phyloP scores from a whole-genome alignment of 768 basidiomycete genomes.

The Lentinula sp. region DNA sequence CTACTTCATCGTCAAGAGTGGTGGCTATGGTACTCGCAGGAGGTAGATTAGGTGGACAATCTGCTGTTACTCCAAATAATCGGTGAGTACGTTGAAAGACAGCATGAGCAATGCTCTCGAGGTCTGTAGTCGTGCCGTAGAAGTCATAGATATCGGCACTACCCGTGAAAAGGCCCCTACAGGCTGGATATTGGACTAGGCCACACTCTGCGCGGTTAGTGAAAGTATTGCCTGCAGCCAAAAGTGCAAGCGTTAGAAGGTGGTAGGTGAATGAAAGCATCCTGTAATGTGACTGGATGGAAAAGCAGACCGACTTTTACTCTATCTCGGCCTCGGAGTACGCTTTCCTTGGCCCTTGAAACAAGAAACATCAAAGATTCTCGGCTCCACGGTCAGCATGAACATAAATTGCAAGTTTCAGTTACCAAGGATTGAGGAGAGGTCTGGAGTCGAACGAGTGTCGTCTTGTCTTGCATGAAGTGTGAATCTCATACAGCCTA shows the following conservation, averaged over 20 bases:
- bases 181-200: not conserved
- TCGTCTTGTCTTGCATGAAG: too few relatives aligned
- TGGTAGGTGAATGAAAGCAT: not conserved
- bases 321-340: not conserved
- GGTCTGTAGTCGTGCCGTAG: conserved; percentile 21
- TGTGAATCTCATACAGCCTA: too few relatives aligned
- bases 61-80: conserved; percentile 24
- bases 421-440: too few relatives aligned
- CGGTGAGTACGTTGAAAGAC: conserved; percentile 25
- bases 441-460: too few relatives aligned
- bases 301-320: not conserved
- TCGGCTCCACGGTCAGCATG: too few relatives aligned
- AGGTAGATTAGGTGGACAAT: conserved; percentile 26
- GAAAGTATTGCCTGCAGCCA: not conserved
- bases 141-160: not conserved
- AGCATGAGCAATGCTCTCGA: conserved; percentile 27
- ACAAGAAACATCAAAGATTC: too few relatives aligned
- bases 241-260: not conserved
- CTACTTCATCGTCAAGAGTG: conserved; percentile 35
- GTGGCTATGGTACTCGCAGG: conserved; percentile 31
- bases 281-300: not conserved
- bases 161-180: not conserved
- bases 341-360: too few relatives aligned
- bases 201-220: not conserved
- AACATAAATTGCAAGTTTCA: too few relatives aligned